Evolutionary conservation across 139 green algal species (phyloP).

Genomic region (Chlamydomonas eustigma): DNA sequence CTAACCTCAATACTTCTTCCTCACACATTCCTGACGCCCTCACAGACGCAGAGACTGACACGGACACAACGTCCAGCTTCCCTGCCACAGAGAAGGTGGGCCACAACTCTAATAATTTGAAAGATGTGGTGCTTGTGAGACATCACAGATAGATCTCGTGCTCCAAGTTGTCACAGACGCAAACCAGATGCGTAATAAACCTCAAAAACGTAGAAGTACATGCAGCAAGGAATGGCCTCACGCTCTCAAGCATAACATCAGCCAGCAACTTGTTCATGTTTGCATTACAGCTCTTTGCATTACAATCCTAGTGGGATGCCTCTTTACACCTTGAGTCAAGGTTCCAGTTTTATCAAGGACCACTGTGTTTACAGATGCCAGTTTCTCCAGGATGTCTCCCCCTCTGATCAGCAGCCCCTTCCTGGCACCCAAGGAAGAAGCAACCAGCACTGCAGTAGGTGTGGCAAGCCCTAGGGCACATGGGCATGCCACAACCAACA

Average conservation of each 20-base stretch:
- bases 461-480: conserved; percentile 95
- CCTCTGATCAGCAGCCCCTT: conserved; percentile 83
- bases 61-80: neutral
- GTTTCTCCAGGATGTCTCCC: conserved; percentile 85
- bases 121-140: too few relatives aligned
- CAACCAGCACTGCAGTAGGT: conserved; percentile 91
- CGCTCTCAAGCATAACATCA: too few relatives aligned
- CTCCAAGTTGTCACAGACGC: too few relatives aligned
- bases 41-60: conserved; percentile 9
- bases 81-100: too few relatives aligned
- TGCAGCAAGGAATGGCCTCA: too few relatives aligned
- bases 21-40: conserved; percentile 11
- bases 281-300: too few relatives aligned
- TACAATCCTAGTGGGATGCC: too few relatives aligned
- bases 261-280: too few relatives aligned
- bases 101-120: too few relatives aligned
- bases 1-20: conserved; percentile 48
- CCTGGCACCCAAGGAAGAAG: conserved; percentile 62
- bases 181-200: too few relatives aligned
- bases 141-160: too few relatives aligned
- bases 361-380: conserved; percentile 49
- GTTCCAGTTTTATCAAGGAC: conserved; percentile 98
- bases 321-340: conserved; percentile 77
- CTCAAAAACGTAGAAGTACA: too few relatives aligned
- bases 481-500: conserved; percentile 94